Percentiles rank a stretch among this genome's conserved stretches.
Evolutionary conservation across 2,329 filamentous ascomycete species (phyloP).

Genomic region (Aspergillus sp.): DNA sequence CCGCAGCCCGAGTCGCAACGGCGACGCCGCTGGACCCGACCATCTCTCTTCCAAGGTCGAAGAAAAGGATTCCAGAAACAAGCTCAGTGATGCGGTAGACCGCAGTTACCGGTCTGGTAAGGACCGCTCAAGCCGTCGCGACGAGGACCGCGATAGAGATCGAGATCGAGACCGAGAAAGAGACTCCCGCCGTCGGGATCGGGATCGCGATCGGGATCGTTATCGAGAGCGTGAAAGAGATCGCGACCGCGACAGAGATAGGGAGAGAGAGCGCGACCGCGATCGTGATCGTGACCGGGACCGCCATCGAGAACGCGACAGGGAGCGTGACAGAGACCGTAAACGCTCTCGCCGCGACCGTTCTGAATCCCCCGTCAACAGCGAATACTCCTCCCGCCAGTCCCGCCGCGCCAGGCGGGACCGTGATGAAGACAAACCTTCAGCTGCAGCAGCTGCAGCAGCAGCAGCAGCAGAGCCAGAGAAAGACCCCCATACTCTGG

Average conservation of each 20-base stretch:
- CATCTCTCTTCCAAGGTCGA: conserved; percentile 31
- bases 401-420: conserved; percentile 39
- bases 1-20: conserved; percentile 31
- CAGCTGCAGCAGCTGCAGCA: conserved; percentile 18
- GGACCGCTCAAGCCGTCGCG: conserved; percentile 31
- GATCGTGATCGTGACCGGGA: conserved; percentile 29
- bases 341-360: conserved; percentile 46
- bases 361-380: conserved; percentile 35
- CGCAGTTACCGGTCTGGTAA: conserved; percentile 32
- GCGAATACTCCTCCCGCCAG: conserved; percentile 35
- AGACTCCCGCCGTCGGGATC: conserved; percentile 31
- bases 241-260: conserved; percentile 35
- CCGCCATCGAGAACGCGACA: conserved; percentile 30
- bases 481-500: conserved; percentile 71
- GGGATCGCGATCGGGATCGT: conserved; percentile 40
- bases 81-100: conserved; percentile 24
- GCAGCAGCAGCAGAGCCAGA: conserved; percentile 31
- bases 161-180: conserved; percentile 13
- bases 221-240: conserved; percentile 41
- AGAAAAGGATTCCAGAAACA: conserved; percentile 24
- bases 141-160: conserved; percentile 37
- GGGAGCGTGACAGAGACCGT: conserved; percentile 47
- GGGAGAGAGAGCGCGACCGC: conserved; percentile 36
- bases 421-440: conserved; percentile 29
- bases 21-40: conserved; percentile 42